Conservation (phyloP, 2,329 filamentous ascomycete genomes). For the Cryphonectria carpinicola region DNA sequence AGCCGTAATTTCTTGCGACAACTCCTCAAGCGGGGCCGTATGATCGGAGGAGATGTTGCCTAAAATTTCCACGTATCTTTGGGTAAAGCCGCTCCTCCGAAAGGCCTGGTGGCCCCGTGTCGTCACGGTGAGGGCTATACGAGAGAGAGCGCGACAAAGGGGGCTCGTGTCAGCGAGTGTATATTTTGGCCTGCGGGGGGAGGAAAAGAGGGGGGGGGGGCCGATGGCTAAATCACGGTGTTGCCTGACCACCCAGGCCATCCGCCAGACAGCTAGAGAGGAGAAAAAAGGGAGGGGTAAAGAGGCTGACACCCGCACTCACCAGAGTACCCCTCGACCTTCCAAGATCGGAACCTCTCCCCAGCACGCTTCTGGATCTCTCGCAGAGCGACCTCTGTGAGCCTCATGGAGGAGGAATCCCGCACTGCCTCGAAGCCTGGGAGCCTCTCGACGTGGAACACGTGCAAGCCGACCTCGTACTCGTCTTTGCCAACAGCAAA, state of each 20-base stretch:
- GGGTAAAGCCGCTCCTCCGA: slow-evolving; percentile 19
- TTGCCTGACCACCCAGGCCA: not conserved
- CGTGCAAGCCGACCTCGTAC: slow-evolving; percentile 21
- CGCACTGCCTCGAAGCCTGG: not conserved
- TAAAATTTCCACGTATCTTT: slow-evolving; percentile 2
- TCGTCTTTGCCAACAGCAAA: not conserved
- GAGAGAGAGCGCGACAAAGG: not conserved
- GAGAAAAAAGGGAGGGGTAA: not conserved
- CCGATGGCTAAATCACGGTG: not conserved
- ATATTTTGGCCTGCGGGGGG: too few relatives aligned
- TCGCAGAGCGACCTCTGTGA: slow-evolving; percentile 18
- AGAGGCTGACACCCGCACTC: not conserved
- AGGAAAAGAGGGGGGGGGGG: not conserved
- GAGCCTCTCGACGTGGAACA: slow-evolving; percentile 25
- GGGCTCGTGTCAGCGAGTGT: not conserved
- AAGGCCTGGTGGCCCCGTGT: slow-evolving; percentile 21
- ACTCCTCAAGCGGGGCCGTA: not conserved
- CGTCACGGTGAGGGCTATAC: slow-evolving; percentile 22
- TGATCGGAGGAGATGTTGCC: not conserved
- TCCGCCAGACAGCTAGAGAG: not conserved
- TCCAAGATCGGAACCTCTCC: slow-evolving; percentile 8
- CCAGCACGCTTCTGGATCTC: slow-evolving; percentile 17
- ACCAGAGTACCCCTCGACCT: slow-evolving; percentile 23
- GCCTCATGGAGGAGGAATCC: not conserved
- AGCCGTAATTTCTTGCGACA: slow-evolving; percentile 2